These are phyloP conservation scores for Rhinocladiella similis DNA, from an alignment of 2,329 filamentous ascomycete genomes.

Conservation along the genomic window DNA sequence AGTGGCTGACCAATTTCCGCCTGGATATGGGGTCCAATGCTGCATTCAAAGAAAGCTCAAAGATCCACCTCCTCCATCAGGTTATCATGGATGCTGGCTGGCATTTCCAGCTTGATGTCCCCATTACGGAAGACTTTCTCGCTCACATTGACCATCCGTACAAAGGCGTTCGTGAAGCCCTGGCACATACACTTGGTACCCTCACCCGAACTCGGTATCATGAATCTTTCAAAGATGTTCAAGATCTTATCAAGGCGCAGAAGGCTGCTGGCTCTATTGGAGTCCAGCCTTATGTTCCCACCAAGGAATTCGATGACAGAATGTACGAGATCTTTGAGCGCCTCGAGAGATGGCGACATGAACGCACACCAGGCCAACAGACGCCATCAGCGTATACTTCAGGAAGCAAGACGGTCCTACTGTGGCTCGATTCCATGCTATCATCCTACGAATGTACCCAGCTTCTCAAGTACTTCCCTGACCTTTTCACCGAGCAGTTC, in stretches of 20 bases:
- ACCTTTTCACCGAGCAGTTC: slow-evolving; percentile 85
- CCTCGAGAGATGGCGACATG: slow-evolving; percentile 83
- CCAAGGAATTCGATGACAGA: slow-evolving; percentile 69
- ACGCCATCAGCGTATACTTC: slow-evolving; percentile 93
- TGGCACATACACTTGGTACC: slow-evolving; percentile 82
- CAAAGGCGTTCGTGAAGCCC: slow-evolving; percentile 93
- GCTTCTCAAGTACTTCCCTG: slow-evolving; percentile 86
- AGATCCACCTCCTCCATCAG: slow-evolving; percentile 87
- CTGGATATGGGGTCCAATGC: slow-evolving; percentile 94
- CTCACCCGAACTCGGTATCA: slow-evolving; percentile 92
- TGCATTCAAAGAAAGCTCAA: slow-evolving; percentile 97
- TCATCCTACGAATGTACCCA: slow-evolving; percentile 91
- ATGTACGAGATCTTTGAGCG: slow-evolving; percentile 74
- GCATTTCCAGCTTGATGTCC: slow-evolving; percentile 91
- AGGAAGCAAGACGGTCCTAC: slow-evolving; percentile 90
- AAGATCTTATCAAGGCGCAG: slow-evolving; percentile 73
- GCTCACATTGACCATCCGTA: slow-evolving; percentile 94
- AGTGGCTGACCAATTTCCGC: slow-evolving; percentile 79
- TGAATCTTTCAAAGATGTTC: slow-evolving; percentile 84
- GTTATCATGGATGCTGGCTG: slow-evolving; percentile 85
- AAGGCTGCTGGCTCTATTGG: slow-evolving; percentile 79
- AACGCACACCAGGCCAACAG: slow-evolving; percentile 83
- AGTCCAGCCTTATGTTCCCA: slow-evolving; percentile 77
- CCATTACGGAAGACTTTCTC: slow-evolving; percentile 86
- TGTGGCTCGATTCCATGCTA: slow-evolving; percentile 90